Percentiles rank a stretch among this genome's conserved stretches.
These are phyloP conservation scores for Termitomyces titanicus DNA, from an alignment of 768 basidiomycete species.

Conservation along the genomic window DNA sequence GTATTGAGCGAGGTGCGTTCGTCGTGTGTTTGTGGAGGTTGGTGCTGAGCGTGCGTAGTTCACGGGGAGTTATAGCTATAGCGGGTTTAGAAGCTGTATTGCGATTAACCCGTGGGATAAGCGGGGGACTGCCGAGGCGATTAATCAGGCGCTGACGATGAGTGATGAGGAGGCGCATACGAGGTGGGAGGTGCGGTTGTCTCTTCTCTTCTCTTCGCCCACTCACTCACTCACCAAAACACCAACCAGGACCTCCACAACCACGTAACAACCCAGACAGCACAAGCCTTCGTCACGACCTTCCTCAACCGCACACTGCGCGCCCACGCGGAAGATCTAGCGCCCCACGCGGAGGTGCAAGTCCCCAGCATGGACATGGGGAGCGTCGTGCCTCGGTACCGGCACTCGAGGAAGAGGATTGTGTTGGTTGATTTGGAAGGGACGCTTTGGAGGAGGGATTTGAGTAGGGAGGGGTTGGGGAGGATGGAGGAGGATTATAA, in stretches of 20 bases:
- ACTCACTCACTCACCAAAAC: background rate
- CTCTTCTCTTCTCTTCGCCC: background rate
- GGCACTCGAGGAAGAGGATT: constrained; percentile 60
- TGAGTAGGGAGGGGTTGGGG: constrained; percentile 40
- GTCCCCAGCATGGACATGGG: constrained; percentile 32
- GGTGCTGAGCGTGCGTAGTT: constrained; percentile 44
- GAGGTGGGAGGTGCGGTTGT: constrained; percentile 67
- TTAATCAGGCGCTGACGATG: constrained; percentile 67
- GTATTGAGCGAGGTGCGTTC: constrained; percentile 73
- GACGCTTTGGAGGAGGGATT: constrained; percentile 68
- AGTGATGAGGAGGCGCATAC: constrained; percentile 62
- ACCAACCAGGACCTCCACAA: constrained; percentile 64
- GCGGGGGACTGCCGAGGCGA: constrained; percentile 65
- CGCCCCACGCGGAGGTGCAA: constrained; percentile 20
- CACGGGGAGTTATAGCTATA: constrained; percentile 82
- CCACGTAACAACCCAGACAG: constrained; percentile 84
- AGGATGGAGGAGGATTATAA: constrained; percentile 33
- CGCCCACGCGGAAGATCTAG: constrained; percentile 56
- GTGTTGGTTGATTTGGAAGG: constrained; percentile 79
- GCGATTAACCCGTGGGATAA: constrained; percentile 86
- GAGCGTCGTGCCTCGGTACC: constrained; percentile 64
- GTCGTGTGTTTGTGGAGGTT: background rate
- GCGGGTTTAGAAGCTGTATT: constrained; percentile 83
- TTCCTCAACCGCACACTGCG: constrained; percentile 77
- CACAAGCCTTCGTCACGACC: constrained; percentile 75